Evolutionary conservation across 306 rosid species (phyloP).

Genomic region (Fragaria ananassa): DNA sequence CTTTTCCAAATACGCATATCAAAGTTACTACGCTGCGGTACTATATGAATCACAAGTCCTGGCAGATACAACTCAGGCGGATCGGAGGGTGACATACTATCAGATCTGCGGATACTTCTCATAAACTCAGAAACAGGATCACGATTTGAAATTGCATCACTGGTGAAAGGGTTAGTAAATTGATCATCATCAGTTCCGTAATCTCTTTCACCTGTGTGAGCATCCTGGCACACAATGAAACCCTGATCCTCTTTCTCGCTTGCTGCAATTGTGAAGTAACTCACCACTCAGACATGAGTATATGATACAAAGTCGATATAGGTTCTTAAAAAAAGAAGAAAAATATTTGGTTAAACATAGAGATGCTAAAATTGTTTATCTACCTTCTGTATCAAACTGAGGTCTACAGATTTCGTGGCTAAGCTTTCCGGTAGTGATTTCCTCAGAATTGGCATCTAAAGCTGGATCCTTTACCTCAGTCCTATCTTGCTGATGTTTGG

Average conservation of each 20-base stretch:
- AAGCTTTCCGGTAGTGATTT: conserved; percentile 22
- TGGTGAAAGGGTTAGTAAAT: conserved; percentile 41
- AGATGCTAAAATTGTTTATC: background rate
- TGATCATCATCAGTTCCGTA: conserved; percentile 32
- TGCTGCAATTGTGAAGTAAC: conserved; percentile 36
- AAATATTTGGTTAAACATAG: background rate
- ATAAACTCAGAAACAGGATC: conserved; percentile 60
- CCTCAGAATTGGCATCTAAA: conserved; percentile 28
- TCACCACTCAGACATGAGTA: background rate
- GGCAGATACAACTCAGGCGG: conserved; percentile 82
- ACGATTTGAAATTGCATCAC: conserved; percentile 22
- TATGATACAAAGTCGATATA: background rate
- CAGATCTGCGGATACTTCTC: conserved; percentile 51
- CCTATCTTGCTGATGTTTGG: conserved; percentile 41
- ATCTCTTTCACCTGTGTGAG: conserved; percentile 31
- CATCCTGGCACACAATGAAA: conserved; percentile 37
- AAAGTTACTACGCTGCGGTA: conserved; percentile 41
- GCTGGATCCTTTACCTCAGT: conserved; percentile 35
- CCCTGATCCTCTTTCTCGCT: conserved; percentile 27
- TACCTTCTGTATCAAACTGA: conserved; percentile 47
- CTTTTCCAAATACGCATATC: conserved; percentile 29
- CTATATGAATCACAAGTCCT: conserved; percentile 70
- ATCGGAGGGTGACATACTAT: conserved; percentile 40
- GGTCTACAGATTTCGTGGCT: conserved; percentile 27
- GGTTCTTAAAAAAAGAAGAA: background rate